Conservation (phyloP, 305 asterid genomes). For the Petunia hybrid region DNA sequence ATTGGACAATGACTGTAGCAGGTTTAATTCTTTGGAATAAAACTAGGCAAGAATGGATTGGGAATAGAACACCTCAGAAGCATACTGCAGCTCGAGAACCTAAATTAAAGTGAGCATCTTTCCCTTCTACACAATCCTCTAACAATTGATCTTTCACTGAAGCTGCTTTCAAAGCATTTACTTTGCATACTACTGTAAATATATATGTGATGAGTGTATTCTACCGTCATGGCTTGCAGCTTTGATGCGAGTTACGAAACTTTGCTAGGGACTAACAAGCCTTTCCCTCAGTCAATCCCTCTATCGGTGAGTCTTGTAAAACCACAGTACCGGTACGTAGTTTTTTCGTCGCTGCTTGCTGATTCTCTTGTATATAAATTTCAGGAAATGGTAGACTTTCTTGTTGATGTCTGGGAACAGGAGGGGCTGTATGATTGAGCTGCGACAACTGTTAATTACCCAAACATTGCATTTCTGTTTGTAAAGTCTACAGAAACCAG, state of each 20-base stretch:
- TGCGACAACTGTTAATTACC: background rate
- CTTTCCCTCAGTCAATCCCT: slow-evolving; percentile 82
- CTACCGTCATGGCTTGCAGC: slow-evolving; percentile 50
- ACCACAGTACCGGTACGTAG: background rate
- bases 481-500: slow-evolving; percentile 21
- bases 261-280: slow-evolving; percentile 82
- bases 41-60: slow-evolving; percentile 88
- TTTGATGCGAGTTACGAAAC: slow-evolving; percentile 77
- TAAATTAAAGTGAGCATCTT: slow-evolving; percentile 59
- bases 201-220: slow-evolving; percentile 16
- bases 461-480: slow-evolving; percentile 20
- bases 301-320: slow-evolving; percentile 66
- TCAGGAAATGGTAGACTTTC: slow-evolving; percentile 59
- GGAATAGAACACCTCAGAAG: slow-evolving; percentile 61
- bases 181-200: background rate
- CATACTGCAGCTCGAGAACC: slow-evolving; percentile 60
- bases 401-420: slow-evolving; percentile 54
- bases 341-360: background rate
- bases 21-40: slow-evolving; percentile 92
- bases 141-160: background rate
- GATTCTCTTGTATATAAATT: background rate
- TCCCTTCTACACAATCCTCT: slow-evolving; percentile 27
- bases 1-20: slow-evolving; percentile 36
- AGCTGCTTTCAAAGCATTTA: slow-evolving; percentile 8
- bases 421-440: slow-evolving; percentile 51